Base-by-base conservation (phyloP, 2,329 filamentous ascomycete genomes). In the Beauveria sp. region DNA sequence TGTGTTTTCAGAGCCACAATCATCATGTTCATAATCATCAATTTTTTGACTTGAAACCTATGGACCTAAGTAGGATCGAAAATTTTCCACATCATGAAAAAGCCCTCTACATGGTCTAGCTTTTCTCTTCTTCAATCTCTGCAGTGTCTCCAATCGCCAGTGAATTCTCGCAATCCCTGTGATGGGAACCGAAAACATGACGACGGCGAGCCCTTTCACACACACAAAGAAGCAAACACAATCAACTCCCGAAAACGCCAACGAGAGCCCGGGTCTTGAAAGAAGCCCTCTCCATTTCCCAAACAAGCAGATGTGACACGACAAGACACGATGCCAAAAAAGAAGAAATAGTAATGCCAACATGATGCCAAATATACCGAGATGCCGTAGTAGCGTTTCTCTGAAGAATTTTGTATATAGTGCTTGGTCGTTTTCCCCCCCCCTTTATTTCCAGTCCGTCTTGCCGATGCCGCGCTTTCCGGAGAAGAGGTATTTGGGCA, bases 391-490 rank as follows among this genome's bases (percentile, higher is more conserved):
- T 20, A 20, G 20, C 22, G 20, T 20, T 40, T 2, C 8, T 46
- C 18, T 28, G 20, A 12, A 24, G 12, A 10, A 10, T 22, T 40
- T 46, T 56, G 54, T 47, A 56, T 56, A 47, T 14, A 44, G 22
- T 40, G 3, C 24, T 34, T 10, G 24, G 9, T 53, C 40, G 14
- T 7, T 47, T n/a, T 40, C 37, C 40, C 18, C 7, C 3, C 2
- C 22, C 22, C 22, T 64, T 80, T 81, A 90, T 74, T 87, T 85
- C 67, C 87, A 85, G 70, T 84, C 79, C 62, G 91, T 93, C 82
- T 94, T 96, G 76, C 94, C 93, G 72, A 96, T 92, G 65, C 90
- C 88, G 74, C 94, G 89, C 83, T 97, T 99, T 70, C 94, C 94
- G 63, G 89, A 82, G 73, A 91, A 86, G 84, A 99, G 81, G 79